phyloP scores from a whole-genome alignment of 768 basidiomycete genomes.

The Suillus variegatus region DNA sequence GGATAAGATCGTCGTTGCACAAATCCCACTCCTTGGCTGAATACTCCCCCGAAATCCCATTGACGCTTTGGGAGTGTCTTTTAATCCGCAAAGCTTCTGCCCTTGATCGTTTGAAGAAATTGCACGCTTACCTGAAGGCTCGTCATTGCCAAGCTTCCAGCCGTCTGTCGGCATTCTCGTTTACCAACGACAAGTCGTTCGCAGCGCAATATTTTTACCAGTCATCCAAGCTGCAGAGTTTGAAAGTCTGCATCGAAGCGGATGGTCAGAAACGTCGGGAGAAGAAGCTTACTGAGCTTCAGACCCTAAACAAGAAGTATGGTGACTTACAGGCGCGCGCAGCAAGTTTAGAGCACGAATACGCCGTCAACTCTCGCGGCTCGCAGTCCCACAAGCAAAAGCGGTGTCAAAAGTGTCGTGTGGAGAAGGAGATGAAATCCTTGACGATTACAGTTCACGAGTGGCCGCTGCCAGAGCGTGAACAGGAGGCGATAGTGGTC shows the following conservation, averaged over 20 bases:
- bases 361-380: neutral
- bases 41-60: constrained; percentile 37
- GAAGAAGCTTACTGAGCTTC: constrained; percentile 18
- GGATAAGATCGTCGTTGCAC: constrained; percentile 24
- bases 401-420: constrained; percentile 31
- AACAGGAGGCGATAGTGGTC: constrained; percentile 27
- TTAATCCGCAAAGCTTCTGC: constrained; percentile 29
- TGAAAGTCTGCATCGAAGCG: constrained; percentile 33
- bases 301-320: too few relatives aligned
- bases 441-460: constrained; percentile 42
- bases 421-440: constrained; percentile 16
- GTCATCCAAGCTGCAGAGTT: constrained; percentile 22
- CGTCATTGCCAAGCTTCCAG: constrained; percentile 26
- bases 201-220: constrained; percentile 35
- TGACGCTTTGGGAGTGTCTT: constrained; percentile 26
- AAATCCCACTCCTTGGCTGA: constrained; percentile 31
- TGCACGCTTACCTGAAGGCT: constrained; percentile 33
- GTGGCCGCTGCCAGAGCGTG: constrained; percentile 44
- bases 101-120: constrained; percentile 27
- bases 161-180: constrained; percentile 27
- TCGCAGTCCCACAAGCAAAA: neutral
- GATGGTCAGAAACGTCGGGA: constrained; percentile 23
- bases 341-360: neutral
- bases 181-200: constrained; percentile 27
- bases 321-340: neutral